These are phyloP conservation scores for Pseudopyrenochaeta lycopersici DNA, from an alignment of 2,329 filamentous ascomycete species.

Conservation along the genomic window DNA sequence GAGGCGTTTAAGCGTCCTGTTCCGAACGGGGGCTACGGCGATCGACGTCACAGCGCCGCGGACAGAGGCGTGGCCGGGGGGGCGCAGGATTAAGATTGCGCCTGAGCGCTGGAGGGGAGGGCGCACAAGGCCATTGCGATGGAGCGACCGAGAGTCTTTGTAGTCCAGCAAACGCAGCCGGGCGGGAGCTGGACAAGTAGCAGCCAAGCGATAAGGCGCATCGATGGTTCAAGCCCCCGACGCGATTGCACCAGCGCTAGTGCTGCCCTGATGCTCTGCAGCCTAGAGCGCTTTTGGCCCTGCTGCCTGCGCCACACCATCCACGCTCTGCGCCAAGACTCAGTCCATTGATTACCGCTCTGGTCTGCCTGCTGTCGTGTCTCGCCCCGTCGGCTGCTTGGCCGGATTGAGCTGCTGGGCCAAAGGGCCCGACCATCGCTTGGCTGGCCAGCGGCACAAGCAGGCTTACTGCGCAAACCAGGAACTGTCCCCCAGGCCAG, in stretches of 20 bases:
- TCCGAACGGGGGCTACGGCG: constrained; percentile 14
- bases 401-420: constrained; percentile 18
- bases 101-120: constrained; percentile 2
- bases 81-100: constrained; percentile 11
- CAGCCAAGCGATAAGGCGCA: not conserved
- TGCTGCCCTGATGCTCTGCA: not conserved
- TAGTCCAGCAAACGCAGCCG: constrained; percentile 4
- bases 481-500: constrained; percentile 6
- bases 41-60: constrained; percentile 29
- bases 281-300: not conserved
- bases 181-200: not conserved
- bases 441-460: not conserved
- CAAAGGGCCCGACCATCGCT: constrained; percentile 7
- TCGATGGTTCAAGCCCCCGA: not conserved
- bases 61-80: not conserved
- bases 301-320: not conserved
- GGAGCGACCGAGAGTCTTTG: not conserved
- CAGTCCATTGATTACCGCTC: not conserved
- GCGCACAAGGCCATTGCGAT: constrained; percentile 13
- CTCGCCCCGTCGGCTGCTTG: constrained; percentile 16
- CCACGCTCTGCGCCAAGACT: not conserved
- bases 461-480: constrained; percentile 25
- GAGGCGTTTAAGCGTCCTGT: constrained; percentile 33
- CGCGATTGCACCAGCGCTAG: not conserved
- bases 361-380: constrained; percentile 15